Base-by-base conservation (phyloP, 768 basidiomycete genomes). In the Roridomyces roridus region DNA sequence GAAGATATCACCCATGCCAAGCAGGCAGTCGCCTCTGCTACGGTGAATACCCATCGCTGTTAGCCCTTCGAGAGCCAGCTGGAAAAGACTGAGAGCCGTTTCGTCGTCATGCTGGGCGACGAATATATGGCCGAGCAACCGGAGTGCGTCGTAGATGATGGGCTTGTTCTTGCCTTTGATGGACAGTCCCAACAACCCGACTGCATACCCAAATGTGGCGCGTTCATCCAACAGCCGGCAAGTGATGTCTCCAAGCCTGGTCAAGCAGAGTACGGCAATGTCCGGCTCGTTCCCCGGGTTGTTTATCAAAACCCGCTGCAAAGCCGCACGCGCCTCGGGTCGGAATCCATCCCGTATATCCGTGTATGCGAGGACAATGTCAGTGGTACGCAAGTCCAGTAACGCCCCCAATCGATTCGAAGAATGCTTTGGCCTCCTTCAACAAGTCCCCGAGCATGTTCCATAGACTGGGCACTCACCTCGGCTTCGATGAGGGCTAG, bases 221-320 rank as follows among this genome's bases (percentile, higher is more conserved):
- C 9, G 6, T 17, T 21, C 17, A 37, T 42, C 44, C 6, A 17
- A 10, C 31, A 52, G 29, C 17, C 14, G 14, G 31, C 23, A 52
- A 23, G 50, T 24, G 5, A 17, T 9, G 20, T 59, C 51, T 12
- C 25, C 51, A 2, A 59, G 44, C n/a, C 47, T 59, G 39, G 46
- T 39, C 18, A 59, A n/a, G 15, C 51, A 52, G 3, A 48, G 17
- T 6, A 59, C 47, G 18, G 46, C 46, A 28, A 53, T 53, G 37
- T 59, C 57, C 20, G 52, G 57, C 28, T 59, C 57, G 18, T 52
- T 47, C 12, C 50, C 57, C 5, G 51, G 46, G 4, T 44, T 48
- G 5, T 5, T 14, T 14, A 29, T 25, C 4, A 59, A 52, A 14
- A 28, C 24, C 5, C 34, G 11, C 21, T 53, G 26, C 46, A 59